Evolutionary conservation across 2,329 filamentous ascomycete species (phyloP).

Genomic region (Colletotrichum lindemuthianum): DNA sequence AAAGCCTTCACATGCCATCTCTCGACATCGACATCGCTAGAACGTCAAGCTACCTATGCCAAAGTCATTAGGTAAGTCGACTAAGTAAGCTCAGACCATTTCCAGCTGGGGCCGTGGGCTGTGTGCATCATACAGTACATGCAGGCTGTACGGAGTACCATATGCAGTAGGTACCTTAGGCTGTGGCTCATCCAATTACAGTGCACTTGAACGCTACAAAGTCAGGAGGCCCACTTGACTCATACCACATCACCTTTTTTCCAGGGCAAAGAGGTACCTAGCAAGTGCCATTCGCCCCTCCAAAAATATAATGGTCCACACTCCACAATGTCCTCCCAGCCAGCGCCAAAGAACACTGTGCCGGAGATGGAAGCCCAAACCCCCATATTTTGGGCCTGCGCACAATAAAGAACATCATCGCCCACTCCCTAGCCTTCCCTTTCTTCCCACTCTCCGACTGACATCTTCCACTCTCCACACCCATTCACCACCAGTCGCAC

Average conservation of each 20-base stretch:
- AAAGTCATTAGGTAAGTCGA: too few relatives aligned
- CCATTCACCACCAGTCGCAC: conserved; percentile 21
- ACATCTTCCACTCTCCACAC: conserved; percentile 23
- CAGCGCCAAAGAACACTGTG: conserved; percentile 22
- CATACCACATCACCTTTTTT: conserved; percentile 22
- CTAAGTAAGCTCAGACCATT: too few relatives aligned
- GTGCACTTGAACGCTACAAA: too few relatives aligned
- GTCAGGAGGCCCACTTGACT: conserved; percentile 24
- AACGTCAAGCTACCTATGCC: too few relatives aligned
- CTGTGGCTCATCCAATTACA: too few relatives aligned
- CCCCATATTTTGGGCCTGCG: conserved; percentile 18
- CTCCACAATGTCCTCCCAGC: neutral
- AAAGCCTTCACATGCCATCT: too few relatives aligned
- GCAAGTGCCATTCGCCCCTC: conserved; percentile 29
- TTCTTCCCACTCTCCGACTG: conserved; percentile 3
- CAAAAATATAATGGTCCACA: neutral
- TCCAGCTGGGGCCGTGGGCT: too few relatives aligned
- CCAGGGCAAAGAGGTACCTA: neutral
- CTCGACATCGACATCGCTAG: too few relatives aligned
- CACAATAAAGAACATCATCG: conserved; percentile 35
- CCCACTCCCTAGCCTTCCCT: conserved; percentile 17
- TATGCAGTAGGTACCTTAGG: too few relatives aligned
- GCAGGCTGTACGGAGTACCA: too few relatives aligned
- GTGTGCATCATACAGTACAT: too few relatives aligned
- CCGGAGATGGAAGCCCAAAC: conserved; percentile 17